Base-by-base conservation (phyloP, 108 stramenopile genomes). In the Conticribra weissflogii region DNA sequence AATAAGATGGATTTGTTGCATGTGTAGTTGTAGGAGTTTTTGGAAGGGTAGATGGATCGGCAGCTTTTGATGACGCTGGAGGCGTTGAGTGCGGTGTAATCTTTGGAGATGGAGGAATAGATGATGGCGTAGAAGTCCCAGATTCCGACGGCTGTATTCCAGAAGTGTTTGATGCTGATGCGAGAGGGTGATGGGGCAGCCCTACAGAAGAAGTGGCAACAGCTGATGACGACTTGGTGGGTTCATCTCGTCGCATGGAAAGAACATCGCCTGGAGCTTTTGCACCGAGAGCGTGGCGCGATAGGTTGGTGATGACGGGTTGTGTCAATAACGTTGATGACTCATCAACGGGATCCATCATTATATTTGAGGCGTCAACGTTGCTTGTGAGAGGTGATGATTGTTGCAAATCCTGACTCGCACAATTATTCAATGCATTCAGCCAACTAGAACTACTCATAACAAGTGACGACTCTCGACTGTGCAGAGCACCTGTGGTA, bases 401-500 rank as follows among this genome's bases (percentile, higher is more conserved):
- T 22, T 51, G n/a, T n/a, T 51, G 50, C 19, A 51, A 4, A 22
- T 65, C 63, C 31, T 65, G 52, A 36, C 54, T 71, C 12, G 34
- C 36, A 31, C 54, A 47, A 19, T 51, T 52, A 29, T 19, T 53
- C 52, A 53, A 62, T 29, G 55, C 46, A 51, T 53, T 58, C 46
- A 74, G 41, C 63, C 44, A 65, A 41, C 46, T 58, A 21, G 46
- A 21, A 50, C 25, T 63, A 22, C 62, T 47, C 31, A 63, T 55
- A 36, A 74, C 3, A 1, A 65, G 23, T n/a, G 76, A 78, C 30
- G 68, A 69, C 28, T 78, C 76, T 65, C 76, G 57, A 49, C 68
- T 78, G 59, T 76, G 68, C 45, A 67, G 21, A 31, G 31, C 64
- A n/a, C 31, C 58, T 9, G 47, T 54, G 12, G 68, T 69, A 57